These are phyloP conservation scores for Plasmodium inui DNA, from an alignment of 169 alveolate species.

Conservation along the genomic window DNA sequence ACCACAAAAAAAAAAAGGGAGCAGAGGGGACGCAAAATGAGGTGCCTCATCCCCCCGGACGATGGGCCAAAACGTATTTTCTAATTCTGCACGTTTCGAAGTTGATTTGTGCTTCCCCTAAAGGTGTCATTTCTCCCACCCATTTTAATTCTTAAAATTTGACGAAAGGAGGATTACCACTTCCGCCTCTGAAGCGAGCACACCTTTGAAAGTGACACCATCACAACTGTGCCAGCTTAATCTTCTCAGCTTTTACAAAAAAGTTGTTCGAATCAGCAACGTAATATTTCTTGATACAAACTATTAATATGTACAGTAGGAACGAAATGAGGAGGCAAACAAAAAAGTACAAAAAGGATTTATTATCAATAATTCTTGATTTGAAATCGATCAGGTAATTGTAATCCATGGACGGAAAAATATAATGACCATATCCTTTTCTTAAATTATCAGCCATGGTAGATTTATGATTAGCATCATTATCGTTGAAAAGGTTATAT, in stretches of 20 bases:
- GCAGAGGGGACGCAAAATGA: background rate
- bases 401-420: conserved; percentile 23
- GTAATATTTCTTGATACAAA: conserved; percentile 37
- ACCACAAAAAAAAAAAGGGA: background rate
- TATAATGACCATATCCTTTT: conserved; percentile 51
- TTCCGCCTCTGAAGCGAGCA: background rate
- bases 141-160: background rate
- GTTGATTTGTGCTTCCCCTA: background rate
- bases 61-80: background rate
- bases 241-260: background rate
- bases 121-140: background rate
- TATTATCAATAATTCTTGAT: background rate
- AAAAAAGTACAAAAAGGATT: conserved; percentile 25
- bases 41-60: background rate
- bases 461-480: background rate
- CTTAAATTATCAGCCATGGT: conserved; percentile 39
- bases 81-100: background rate
- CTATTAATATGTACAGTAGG: conserved; percentile 32
- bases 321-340: conserved; percentile 37
- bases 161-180: background rate
- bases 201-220: background rate
- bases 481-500: conserved; percentile 2
- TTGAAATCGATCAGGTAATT: conserved; percentile 12
- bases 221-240: conserved; percentile 29
- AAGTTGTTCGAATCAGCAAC: background rate